Conservation (phyloP, 2,329 filamentous ascomycete genomes). For the Trichoderma koningii region DNA sequence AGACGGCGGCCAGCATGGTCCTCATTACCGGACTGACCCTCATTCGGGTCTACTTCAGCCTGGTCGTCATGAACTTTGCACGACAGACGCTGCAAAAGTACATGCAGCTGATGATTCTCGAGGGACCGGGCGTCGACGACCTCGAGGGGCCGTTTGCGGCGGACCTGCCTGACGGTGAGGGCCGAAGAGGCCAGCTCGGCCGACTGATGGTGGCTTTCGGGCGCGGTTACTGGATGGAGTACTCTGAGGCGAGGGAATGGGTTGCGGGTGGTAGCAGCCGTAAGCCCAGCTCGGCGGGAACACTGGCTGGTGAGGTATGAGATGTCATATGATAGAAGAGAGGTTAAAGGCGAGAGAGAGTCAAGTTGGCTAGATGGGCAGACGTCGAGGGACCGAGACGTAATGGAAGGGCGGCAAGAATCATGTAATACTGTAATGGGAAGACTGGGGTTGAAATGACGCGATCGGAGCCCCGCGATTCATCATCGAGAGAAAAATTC, state of each 20-base stretch:
- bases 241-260: slow-evolving; percentile 68
- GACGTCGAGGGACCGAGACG: not conserved
- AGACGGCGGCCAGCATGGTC: slow-evolving; percentile 72
- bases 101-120: slow-evolving; percentile 51
- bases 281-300: slow-evolving; percentile 52
- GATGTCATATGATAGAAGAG: not conserved
- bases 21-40: slow-evolving; percentile 74
- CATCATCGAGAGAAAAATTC: slow-evolving; percentile 27
- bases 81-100: slow-evolving; percentile 73
- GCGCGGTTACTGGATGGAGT: slow-evolving; percentile 78
- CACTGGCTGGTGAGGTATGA: slow-evolving; percentile 42
- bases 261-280: slow-evolving; percentile 59
- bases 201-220: slow-evolving; percentile 74
- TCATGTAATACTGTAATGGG: not conserved
- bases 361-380: not conserved
- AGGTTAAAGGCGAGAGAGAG: not conserved
- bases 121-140: slow-evolving; percentile 49
- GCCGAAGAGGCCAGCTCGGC: slow-evolving; percentile 78
- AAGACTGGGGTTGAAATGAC: slow-evolving; percentile 28
- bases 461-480: slow-evolving; percentile 29
- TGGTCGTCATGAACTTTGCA: slow-evolving; percentile 82
- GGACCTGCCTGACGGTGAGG: slow-evolving; percentile 71
- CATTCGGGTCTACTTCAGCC: slow-evolving; percentile 77
- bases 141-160: slow-evolving; percentile 68
- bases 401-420: not conserved